Percentiles rank a stretch among this genome's conserved stretches.
Evolutionary conservation across 805 yeast species (phyloP).

Genomic region (Saccharomycopsis javanensis): DNA sequence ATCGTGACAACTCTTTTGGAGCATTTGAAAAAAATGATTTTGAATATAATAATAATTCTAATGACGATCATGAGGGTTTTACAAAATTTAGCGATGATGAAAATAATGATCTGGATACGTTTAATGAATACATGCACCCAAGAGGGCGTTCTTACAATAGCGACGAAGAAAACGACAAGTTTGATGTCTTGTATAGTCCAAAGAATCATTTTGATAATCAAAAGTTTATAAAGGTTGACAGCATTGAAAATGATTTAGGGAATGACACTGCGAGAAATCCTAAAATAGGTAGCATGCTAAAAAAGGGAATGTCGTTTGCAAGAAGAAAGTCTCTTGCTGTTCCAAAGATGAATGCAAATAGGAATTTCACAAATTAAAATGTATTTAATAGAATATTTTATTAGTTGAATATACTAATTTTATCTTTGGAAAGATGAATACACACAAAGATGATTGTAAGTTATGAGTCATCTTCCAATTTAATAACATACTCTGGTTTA

Average conservation of each 20-base stretch:
- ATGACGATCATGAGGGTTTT: background rate
- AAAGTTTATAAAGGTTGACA: slow-evolving; percentile 1
- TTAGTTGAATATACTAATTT: too few species aligned
- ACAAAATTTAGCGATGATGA: background rate
- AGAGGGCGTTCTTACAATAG: background rate
- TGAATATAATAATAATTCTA: background rate
- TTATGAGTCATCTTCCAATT: background rate
- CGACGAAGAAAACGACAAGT: background rate
- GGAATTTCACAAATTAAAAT: slow-evolving; percentile 9
- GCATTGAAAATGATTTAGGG: background rate
- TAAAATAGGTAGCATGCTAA: slow-evolving; percentile 4
- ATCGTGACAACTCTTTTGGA: background rate
- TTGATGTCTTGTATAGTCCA: slow-evolving; percentile 1
- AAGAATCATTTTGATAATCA: slow-evolving; percentile 3
- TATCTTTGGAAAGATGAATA: too few species aligned
- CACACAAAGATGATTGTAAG: too few species aligned
- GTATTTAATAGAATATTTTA: background rate
- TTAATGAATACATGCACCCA: background rate
- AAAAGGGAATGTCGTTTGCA: slow-evolving; percentile 11
- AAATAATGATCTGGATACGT: background rate
- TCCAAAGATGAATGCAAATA: background rate
- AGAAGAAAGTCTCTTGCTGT: slow-evolving; percentile 1
- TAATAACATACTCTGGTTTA: background rate
- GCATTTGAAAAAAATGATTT: background rate
- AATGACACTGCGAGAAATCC: background rate